Evolutionary conservation across 768 basidiomycete species (phyloP), one percentile per base, ranked within the genome.

Genomic region (Boletus reticulatus): DNA sequence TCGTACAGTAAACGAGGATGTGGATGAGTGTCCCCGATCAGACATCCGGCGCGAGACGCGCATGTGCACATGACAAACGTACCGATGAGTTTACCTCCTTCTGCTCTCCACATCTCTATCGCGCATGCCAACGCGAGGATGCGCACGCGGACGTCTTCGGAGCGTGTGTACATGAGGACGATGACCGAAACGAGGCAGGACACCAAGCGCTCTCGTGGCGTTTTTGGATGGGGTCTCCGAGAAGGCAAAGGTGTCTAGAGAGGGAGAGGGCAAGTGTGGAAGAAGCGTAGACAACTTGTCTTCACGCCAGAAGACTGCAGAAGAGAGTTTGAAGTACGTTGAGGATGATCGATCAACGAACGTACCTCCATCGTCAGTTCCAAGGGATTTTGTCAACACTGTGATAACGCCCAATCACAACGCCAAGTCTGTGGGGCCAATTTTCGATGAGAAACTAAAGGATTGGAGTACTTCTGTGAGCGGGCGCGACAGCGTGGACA

Each of bases 271-370:
- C 38, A 80, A 59, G 1, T 81, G 74, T 6, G 80, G 72, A 6
- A 83, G 68, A 8, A 95, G 73, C 51, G 83, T 80, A 9, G 83
- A 79, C 22, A 92, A 69, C 60, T 88, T 89, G 65, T 92, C 87
- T 58, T 92, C 88, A 4, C 89, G 84, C 95, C 95, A 98, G 79
- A 91, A 97, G 11, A 78, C 94, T 95, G 45, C 3, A 19, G 11
- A 46, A 14, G 16, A n/a, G 19, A 3, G n/a, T 50, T 42, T 19
- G 6, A 11, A n/a, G 16, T 27, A 17, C 16, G 6, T 37, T 14
- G 29, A 19, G 31, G 20, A 13, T 3, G 31, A 45, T 47, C 6
- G 1, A 32, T 46, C 10, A 11, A 48, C 10, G 16, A 41, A 45
- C 87, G 47, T 62, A 92, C 93, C 84, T 60, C 85, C 87, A 59